Base-by-base conservation (phyloP, 75 land plant species). In the Larix kaempferi region DNA sequence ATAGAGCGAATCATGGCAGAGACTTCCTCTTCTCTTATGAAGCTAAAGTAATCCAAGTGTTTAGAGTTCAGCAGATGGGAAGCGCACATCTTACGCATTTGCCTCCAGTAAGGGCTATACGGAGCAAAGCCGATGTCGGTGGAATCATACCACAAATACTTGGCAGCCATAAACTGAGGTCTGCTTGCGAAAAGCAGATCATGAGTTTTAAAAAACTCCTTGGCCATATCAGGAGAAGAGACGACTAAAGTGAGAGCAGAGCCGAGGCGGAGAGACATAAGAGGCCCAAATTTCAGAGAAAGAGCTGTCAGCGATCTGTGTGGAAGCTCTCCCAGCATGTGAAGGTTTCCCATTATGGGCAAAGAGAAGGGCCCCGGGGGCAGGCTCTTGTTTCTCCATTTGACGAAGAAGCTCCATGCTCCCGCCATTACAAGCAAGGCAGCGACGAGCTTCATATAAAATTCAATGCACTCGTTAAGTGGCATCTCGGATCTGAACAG, bases 71-170 rank as follows among this genome's bases (percentile, higher is more conserved):
- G 84, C 41, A 91, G 84, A 74, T 91, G 85, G 21, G 78, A 56
- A 78, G 79, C 72, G 79, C 87, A 85, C 26, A 89, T 59, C 73
- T 87, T 84, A 74, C 81, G 82, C 85, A 87, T 80, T 82, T 71
- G 73, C 74, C 73, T 79, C 91, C 89, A 89, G 41, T 84, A 76
- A 7, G 84, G 82, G 0, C 91, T 89, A 79, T 82, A 80, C 27
- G 87, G 85, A 5, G 91, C 84, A 52, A 74, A 84, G 10, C 62
- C 39, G 78, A 86, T 79, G 63, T 80, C 86, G 8, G 79, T 58
- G 39, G 73, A 73, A 11, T 76, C 71, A 41, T 84, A 87, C 12
- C 75, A 41, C 17, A 89, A 67, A 64, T 80, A 56, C 13, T 82
- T 60, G 10, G 71, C 66, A 23, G 84, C 83, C 26, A 80, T 59